phyloP scores from a whole-genome alignment of 2,329 filamentous ascomycete species.

The Fusarium continuum region DNA sequence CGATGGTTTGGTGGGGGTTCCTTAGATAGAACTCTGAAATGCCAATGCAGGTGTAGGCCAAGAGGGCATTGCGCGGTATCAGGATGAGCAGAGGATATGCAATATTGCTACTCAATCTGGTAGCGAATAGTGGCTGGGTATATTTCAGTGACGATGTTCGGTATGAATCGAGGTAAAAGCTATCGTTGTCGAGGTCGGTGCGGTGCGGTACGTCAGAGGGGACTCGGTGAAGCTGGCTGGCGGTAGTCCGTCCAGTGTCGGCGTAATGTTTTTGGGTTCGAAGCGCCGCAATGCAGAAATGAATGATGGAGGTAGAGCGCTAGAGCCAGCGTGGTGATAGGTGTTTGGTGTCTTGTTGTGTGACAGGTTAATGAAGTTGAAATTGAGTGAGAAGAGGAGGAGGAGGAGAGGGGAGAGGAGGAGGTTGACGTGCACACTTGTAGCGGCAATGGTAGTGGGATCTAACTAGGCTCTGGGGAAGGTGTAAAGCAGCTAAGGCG shows the following conservation, averaged over 20 bases:
- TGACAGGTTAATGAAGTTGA: constrained; percentile 17
- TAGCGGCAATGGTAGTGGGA: constrained; percentile 18
- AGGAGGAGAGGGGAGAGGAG: constrained; percentile 33
- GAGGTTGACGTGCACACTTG: constrained; percentile 24
- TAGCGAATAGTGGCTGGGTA: not conserved
- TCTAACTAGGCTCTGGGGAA: constrained; percentile 27
- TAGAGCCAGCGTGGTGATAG: not conserved
- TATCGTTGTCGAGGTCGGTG: constrained; percentile 19
- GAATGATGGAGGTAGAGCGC: not conserved
- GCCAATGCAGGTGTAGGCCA: constrained; percentile 15
- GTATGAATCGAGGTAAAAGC: constrained; percentile 1
- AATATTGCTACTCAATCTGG: constrained; percentile 12
- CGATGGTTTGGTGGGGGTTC: constrained; percentile 17
- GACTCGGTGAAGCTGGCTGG: constrained; percentile 31
- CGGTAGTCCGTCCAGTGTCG: constrained; percentile 10
- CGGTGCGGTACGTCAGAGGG: constrained; percentile 28
- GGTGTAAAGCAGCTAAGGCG: constrained; percentile 11
- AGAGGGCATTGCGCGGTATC: constrained; percentile 31
- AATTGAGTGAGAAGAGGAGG: constrained; percentile 8
- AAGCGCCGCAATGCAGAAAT: constrained; percentile 6
- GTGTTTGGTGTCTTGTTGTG: constrained; percentile 13
- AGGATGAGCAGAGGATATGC: not conserved
- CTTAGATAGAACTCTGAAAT: constrained; percentile 6
- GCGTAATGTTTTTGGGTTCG: constrained; percentile 10
- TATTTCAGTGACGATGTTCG: not conserved